A percentile compares a stretch with the other conserved stretches of the same genome.
Evolutionary conservation across 352 stramenopile species (phyloP).

Genomic region (Globisporangium irregulare): DNA sequence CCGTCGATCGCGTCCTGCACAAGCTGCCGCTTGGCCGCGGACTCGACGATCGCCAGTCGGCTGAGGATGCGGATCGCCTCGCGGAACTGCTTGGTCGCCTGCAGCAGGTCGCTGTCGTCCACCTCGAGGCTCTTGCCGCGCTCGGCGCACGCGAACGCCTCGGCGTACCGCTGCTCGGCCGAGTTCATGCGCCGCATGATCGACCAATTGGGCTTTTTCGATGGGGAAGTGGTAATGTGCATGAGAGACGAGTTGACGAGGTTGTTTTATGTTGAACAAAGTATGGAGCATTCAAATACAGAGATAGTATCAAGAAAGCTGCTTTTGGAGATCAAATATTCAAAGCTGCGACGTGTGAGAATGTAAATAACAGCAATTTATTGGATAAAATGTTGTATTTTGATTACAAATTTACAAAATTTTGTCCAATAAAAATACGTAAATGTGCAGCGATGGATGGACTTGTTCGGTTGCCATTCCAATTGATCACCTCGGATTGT

Average conservation of each 20-base stretch:
- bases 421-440: too few relatives aligned
- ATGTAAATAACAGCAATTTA: neutral
- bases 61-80: slow-evolving; percentile 59
- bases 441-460: too few relatives aligned
- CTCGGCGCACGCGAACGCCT: slow-evolving; percentile 57
- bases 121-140: slow-evolving; percentile 33
- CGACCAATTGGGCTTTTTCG: too few relatives aligned
- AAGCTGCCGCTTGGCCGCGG: slow-evolving; percentile 57
- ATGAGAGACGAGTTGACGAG: neutral
- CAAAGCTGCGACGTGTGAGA: neutral
- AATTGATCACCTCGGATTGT: too few relatives aligned
- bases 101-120: neutral
- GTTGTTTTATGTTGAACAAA: neutral
- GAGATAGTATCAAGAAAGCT: neutral
- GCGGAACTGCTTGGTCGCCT: slow-evolving; percentile 44
- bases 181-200: slow-evolving; percentile 20
- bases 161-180: slow-evolving; percentile 59
- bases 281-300: neutral
- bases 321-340: neutral
- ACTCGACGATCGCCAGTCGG: slow-evolving; percentile 72
- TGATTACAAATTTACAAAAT: too few relatives aligned
- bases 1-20: slow-evolving; percentile 54
- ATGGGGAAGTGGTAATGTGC: too few relatives aligned
- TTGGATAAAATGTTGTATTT: neutral
- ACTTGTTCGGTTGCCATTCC: too few relatives aligned